Base-by-base conservation (phyloP, 352 stramenopile genomes). In the Globisporangium barbulae region DNA sequence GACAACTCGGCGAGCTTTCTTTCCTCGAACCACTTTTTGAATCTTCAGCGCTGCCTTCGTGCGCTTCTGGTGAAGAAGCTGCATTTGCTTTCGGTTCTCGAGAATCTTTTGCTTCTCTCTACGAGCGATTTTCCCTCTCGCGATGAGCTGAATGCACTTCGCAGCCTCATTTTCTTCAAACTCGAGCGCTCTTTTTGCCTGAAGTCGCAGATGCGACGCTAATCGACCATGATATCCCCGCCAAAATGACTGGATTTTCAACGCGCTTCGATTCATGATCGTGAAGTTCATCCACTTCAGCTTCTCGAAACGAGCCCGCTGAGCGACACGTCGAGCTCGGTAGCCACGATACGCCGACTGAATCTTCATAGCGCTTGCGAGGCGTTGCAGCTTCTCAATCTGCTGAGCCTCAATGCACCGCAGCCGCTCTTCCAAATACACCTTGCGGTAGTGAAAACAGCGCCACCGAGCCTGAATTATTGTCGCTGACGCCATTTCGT, bases 201-300 rank as follows among this genome's bases (percentile, higher is more conserved):
- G 79, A 9, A 79, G 60, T 8, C 73, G 71, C 53, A 94, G 25
- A 49, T 89, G 83, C 22, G 77, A 78, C 35, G 72, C 81, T 6
- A 90, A 56, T 0, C 84, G 83, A 19, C 79, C 83, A 52, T 90
- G 83, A 60, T 78, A 90, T 0, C 85, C 85, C n/a, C 88, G 79
- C 82, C 83, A 96, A 33, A 71, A 78, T 0, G 76, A 72, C 59
- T 96, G 88, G 54, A 94, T 93, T n/a, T 77, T 78, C 12, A 94
- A 68, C 10, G 82, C 85, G 19, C 76, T 84, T 25, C 69, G 71
- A 50, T 91, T 79, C 74, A 91, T 72, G 10, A 83, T 59, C 5
- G 78, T 76, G 2, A 82, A 67, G 49, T 90, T 79, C 68, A 89
- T 74, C 76, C 75, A 88, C 67, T 87, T 86, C 47, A 94, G 75